Evolutionary conservation across 1,139 yeast genomes (phyloP).

Genomic region (Kodamaea ohmeri): DNA sequence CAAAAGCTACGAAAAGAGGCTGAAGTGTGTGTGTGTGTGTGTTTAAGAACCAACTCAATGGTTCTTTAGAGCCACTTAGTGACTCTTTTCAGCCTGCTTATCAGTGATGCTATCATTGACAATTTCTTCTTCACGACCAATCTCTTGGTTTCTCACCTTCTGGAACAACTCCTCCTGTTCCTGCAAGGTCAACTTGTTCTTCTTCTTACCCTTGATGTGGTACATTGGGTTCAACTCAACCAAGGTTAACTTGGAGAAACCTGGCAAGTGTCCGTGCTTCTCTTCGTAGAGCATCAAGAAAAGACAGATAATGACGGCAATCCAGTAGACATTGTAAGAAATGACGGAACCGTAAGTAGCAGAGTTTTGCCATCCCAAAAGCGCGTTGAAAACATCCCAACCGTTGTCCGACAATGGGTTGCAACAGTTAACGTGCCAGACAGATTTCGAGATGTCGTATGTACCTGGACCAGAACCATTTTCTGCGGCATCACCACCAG

Average conservation of each 20-base stretch:
- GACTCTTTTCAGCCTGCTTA: slow-evolving; percentile 8
- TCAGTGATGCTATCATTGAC: slow-evolving; percentile 9
- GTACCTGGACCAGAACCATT: slow-evolving; percentile 91
- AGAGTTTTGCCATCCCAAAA: slow-evolving; percentile 87
- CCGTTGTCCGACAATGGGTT: slow-evolving; percentile 85
- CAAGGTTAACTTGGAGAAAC: slow-evolving; percentile 49
- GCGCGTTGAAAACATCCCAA: slow-evolving; percentile 89
- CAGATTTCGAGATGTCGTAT: slow-evolving; percentile 69
- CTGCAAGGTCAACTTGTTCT: slow-evolving; percentile 51
- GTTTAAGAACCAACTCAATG: not conserved
- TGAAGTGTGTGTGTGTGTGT: slow-evolving; percentile 8
- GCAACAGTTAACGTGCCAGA: slow-evolving; percentile 95
- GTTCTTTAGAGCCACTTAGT: not conserved
- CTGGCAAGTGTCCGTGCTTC: slow-evolving; percentile 62
- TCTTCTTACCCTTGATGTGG: slow-evolving; percentile 65
- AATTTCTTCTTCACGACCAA: slow-evolving; percentile 17
- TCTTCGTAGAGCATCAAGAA: slow-evolving; percentile 70
- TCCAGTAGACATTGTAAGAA: slow-evolving; percentile 83
- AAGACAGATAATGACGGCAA: slow-evolving; percentile 53
- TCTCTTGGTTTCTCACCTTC: slow-evolving; percentile 30
- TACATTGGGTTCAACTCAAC: slow-evolving; percentile 68
- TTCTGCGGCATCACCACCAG: slow-evolving; percentile 91
- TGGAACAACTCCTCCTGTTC: slow-evolving; percentile 56
- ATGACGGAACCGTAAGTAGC: slow-evolving; percentile 88
- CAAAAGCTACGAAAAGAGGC: not conserved